Base-by-base conservation (phyloP, 345 rosid species). In the Ceriops decandra region DNA sequence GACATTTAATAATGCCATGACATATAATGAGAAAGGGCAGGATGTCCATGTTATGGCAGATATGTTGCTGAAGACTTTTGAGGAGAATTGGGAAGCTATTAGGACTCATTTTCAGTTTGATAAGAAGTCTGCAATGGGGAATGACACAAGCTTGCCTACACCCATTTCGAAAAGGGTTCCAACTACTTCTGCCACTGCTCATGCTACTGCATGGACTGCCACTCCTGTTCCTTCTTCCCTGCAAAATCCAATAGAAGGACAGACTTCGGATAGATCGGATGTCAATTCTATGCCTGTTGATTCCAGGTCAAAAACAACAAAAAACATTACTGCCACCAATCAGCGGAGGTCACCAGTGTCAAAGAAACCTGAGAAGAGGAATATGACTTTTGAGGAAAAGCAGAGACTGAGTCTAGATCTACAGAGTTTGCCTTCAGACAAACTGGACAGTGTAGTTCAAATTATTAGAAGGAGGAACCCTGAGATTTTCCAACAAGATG, bases 41-140 rank as follows among this genome's bases (percentile, higher is more conserved):
- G 97, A 93, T 52, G 97, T 80, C 24, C 87, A 93, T 76, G 2
- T 53, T 52, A 88, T 91, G 91, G 98, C 97, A n/a, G 86, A 85
- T 57, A 22, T 68, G 8, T 68, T 91, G 84, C 76, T 68, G 65
- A 86, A 80, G 57, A 32, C 82, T 64, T 93, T 93, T 71, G 95
- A 86, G 74, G 90, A 86, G 53, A 74, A 80, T 31, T 93, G 98
- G 98, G 67, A 53, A 4, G 62, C 73, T 33, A 62, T 93, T 20
- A 84, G 77, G 70, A 67, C 69, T 6, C 82, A 84, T 76, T 82
- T 69, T 76, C 76, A 65, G 61, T 72, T 67, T 47, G 76, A 57
- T 57, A 66, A 72, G 69, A 83, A 72, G 76, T 52, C 65, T 24
- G 75, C 74, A 57, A 68, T 68, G 66, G 52, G 66, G 47, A 32